Conservation (phyloP, 208 protist genomes). For the Blastocrithidia nonstop region DNA sequence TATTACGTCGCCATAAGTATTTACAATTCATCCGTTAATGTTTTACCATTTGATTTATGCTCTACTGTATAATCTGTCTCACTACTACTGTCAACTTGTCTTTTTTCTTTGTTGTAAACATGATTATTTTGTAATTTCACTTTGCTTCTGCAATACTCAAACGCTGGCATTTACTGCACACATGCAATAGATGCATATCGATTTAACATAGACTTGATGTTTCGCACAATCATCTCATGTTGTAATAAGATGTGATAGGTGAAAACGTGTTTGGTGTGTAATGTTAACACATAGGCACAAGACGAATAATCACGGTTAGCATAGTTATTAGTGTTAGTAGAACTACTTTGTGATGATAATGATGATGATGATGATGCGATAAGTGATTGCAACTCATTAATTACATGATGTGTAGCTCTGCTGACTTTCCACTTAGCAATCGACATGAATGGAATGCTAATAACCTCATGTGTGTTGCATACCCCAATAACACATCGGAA, state of each 20-base stretch:
- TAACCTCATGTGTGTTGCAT: slow-evolving; percentile 6
- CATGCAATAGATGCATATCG: not conserved
- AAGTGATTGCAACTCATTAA: slow-evolving; percentile 5
- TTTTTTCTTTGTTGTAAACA: too few relatives aligned
- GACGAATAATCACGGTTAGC: too few relatives aligned
- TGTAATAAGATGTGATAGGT: slow-evolving; percentile 12
- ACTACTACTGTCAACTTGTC: too few relatives aligned
- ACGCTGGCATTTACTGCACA: slow-evolving; percentile 32
- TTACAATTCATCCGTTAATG: too few relatives aligned
- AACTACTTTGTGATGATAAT: too few relatives aligned
- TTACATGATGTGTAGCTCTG: slow-evolving; percentile 5
- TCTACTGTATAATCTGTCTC: too few relatives aligned
- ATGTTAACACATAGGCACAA: slow-evolving; percentile 14
- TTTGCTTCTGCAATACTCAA: too few relatives aligned
- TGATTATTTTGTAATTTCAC: too few relatives aligned
- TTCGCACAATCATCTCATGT: slow-evolving; percentile 1
- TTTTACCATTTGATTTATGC: too few relatives aligned
- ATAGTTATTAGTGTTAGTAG: too few relatives aligned
- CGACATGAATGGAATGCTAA: slow-evolving; percentile 28
- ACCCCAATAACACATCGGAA: slow-evolving; percentile 9
- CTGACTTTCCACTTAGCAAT: slow-evolving; percentile 31
- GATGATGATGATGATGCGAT: not conserved
- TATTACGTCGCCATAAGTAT: too few relatives aligned
- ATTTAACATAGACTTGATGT: not conserved
- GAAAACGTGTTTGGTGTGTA: slow-evolving; percentile 33